These are phyloP conservation scores for Rhodotorula sp. DNA, from an alignment of 1,284 basidiomycete genomes.

Conservation along the genomic window DNA sequence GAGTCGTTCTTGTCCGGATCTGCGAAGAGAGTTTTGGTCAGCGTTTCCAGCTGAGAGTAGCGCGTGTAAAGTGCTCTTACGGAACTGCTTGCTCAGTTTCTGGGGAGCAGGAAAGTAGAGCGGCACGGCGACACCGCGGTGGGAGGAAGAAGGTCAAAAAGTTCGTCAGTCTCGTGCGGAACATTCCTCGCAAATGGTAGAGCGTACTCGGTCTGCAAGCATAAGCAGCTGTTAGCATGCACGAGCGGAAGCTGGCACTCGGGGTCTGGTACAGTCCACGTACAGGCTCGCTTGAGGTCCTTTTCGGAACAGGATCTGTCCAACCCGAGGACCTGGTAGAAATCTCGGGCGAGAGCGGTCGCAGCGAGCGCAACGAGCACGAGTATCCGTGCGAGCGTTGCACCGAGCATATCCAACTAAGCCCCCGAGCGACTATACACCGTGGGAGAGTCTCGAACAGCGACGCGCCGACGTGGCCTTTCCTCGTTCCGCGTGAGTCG, in stretches of 20 bases:
- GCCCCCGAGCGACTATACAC: not conserved
- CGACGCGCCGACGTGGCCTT: not conserved
- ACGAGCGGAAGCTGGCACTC: not conserved
- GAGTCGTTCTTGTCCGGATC: slow-evolving; percentile 81
- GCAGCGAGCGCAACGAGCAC: slow-evolving; percentile 15
- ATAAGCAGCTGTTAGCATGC: not conserved
- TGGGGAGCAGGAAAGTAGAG: slow-evolving; percentile 45
- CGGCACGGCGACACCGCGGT: too few relatives aligned
- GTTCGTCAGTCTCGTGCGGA: not conserved
- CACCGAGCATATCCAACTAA: not conserved
- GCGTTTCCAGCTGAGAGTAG: not conserved
- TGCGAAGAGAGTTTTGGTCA: slow-evolving; percentile 2
- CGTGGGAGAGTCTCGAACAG: too few relatives aligned
- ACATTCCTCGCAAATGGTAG: not conserved
- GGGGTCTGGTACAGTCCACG: slow-evolving; percentile 16
- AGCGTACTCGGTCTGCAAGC: slow-evolving; percentile 25
- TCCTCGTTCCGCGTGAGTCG: not conserved
- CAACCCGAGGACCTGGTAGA: slow-evolving; percentile 55
- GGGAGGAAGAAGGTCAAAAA: not conserved
- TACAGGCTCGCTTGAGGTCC: slow-evolving; percentile 87
- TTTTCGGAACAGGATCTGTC: slow-evolving; percentile 73
- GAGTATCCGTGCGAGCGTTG: slow-evolving; percentile 1
- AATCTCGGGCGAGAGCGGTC: slow-evolving; percentile 37
- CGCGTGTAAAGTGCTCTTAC: slow-evolving; percentile 47
- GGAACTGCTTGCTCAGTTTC: slow-evolving; percentile 79